phyloP scores from a whole-genome alignment of 177 flowering plant genomes.

The Telopea speciosissima region DNA sequence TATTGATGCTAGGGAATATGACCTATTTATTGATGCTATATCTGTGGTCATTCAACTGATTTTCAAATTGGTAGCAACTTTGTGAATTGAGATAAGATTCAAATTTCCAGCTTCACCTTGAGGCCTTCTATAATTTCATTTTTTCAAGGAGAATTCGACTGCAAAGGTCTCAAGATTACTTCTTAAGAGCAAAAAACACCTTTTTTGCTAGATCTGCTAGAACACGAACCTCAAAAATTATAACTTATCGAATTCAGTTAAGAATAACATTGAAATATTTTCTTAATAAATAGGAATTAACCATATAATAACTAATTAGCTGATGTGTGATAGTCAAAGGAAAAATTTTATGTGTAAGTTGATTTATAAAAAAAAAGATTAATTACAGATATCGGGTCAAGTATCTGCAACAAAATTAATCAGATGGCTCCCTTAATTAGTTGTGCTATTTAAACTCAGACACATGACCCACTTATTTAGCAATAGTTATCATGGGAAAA shows the following conservation, averaged over 20 bases:
- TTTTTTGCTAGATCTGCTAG: constrained; percentile 50
- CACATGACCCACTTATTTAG: background rate
- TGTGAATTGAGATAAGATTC: no score
- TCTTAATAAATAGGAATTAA: background rate
- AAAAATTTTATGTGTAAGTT: background rate
- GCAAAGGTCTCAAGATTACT: constrained; percentile 54
- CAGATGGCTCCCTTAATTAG: no score
- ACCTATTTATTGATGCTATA: constrained; percentile 14
- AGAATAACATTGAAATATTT: background rate
- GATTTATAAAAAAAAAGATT: background rate
- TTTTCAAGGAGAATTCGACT: constrained; percentile 30
- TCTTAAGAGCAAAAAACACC: constrained; percentile 48
- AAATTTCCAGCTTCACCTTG: constrained; percentile 20
- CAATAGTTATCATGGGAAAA: no score
- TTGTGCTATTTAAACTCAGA: background rate
- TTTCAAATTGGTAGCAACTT: no score
- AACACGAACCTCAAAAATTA: constrained; percentile 49
- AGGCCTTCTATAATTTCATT: constrained; percentile 30
- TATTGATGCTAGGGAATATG: no score
- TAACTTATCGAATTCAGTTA: background rate
- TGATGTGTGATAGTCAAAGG: background rate
- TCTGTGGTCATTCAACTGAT: constrained; percentile 4
- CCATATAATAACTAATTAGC: background rate
- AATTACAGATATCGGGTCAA: background rate
- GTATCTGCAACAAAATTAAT: background rate